phyloP scores from a whole-genome alignment of 2,329 filamentous ascomycete species.

The Alternaria panax region DNA sequence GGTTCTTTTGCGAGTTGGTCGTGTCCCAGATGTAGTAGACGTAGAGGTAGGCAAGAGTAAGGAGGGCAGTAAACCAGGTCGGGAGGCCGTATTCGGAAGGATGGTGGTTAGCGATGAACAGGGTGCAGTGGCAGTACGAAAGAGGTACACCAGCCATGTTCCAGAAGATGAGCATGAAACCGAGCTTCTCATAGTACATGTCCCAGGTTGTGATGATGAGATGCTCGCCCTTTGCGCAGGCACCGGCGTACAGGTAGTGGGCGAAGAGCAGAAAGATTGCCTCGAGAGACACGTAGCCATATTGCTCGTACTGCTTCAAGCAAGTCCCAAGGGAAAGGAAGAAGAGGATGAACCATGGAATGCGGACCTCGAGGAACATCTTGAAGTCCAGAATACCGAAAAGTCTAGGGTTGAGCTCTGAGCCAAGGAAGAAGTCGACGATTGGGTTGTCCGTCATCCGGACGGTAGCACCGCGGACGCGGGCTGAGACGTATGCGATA shows the following conservation, averaged over 20 bases:
- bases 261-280: slow-evolving; percentile 85
- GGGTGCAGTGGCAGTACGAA: slow-evolving; percentile 91
- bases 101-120: slow-evolving; percentile 85
- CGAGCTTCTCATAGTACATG: slow-evolving; percentile 97
- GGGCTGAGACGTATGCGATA: slow-evolving; percentile 84
- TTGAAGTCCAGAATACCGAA: slow-evolving; percentile 88
- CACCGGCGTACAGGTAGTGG: slow-evolving; percentile 90
- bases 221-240: slow-evolving; percentile 91
- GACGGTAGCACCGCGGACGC: slow-evolving; percentile 81
- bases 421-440: slow-evolving; percentile 92
- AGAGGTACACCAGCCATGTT: slow-evolving; percentile 91
- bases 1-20: slow-evolving; percentile 91
- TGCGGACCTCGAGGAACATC: slow-evolving; percentile 93
- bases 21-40: slow-evolving; percentile 94
- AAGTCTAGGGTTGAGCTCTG: slow-evolving; percentile 85
- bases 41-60: slow-evolving; percentile 77
- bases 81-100: slow-evolving; percentile 81
- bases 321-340: slow-evolving; percentile 78
- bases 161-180: slow-evolving; percentile 98
- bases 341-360: slow-evolving; percentile 91
- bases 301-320: slow-evolving; percentile 81
- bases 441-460: slow-evolving; percentile 86
- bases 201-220: slow-evolving; percentile 91
- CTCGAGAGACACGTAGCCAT: slow-evolving; percentile 87
- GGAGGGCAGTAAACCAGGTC: slow-evolving; percentile 67